Conservation (phyloP, 345 rosid genomes). For the Salix viminalis region DNA sequence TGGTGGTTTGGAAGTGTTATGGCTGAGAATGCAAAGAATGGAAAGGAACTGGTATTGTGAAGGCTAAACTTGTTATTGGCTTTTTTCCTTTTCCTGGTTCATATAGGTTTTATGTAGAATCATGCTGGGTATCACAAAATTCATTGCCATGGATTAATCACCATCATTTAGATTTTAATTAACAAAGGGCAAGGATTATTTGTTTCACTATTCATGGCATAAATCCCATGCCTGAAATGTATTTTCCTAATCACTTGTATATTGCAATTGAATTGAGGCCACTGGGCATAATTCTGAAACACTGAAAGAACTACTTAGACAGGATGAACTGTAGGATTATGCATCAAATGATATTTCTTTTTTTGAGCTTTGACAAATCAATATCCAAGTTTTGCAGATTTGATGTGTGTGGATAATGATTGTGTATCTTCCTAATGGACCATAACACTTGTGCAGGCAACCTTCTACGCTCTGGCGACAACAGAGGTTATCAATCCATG, state of each 20-base stretch:
- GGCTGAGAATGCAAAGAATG: neutral
- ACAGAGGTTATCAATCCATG: conserved; percentile 93
- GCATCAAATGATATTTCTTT: neutral
- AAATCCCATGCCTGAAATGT: neutral
- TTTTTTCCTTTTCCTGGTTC: neutral
- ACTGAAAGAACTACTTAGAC: neutral
- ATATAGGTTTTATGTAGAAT: neutral
- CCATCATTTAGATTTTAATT: neutral
- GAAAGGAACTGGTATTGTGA: neutral
- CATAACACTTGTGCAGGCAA: conserved; percentile 47
- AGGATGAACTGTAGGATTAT: neutral
- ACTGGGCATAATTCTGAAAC: neutral
- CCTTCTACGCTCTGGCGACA: conserved; percentile 85
- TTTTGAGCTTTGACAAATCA: neutral
- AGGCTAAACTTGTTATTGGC: neutral
- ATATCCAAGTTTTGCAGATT: neutral
- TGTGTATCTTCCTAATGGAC: neutral
- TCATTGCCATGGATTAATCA: neutral
- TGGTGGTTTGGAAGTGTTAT: neutral
- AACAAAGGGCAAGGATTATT: neutral
- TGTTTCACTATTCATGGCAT: neutral
- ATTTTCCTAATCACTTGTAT: neutral
- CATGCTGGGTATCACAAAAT: neutral
- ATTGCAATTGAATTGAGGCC: neutral
- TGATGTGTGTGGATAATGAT: neutral